phyloP scores from a whole-genome alignment of 108 stramenopile species.

The Nannochloropsis oceanica region DNA sequence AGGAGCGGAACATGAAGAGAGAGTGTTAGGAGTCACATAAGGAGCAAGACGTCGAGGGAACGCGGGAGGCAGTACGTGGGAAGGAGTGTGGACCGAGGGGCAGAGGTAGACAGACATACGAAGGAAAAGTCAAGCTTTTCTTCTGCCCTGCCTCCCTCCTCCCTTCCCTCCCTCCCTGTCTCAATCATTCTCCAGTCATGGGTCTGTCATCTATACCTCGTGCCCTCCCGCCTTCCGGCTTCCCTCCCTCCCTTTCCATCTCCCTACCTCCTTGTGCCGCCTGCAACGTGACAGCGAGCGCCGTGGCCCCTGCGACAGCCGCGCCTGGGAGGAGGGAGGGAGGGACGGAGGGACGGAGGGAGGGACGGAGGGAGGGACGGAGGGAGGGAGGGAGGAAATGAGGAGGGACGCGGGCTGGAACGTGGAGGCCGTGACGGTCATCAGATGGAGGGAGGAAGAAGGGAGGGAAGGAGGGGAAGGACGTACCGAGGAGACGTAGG shows the following conservation, averaged over 20 bases:
- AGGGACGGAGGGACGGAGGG: neutral
- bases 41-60: neutral
- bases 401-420: neutral
- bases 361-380: neutral
- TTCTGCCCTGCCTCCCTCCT: no score
- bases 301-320: neutral
- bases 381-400: neutral
- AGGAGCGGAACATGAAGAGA: neutral
- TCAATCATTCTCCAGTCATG: no score
- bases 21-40: neutral
- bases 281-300: neutral
- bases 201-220: no score
- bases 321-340: neutral
- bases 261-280: neutral
- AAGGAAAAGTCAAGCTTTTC: no score
- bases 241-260: neutral
- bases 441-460: neutral
- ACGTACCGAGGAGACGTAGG: no score
- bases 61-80: neutral
- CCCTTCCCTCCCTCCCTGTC: no score
- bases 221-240: no score
- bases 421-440: neutral
- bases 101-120: neutral
- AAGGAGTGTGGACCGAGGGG: neutral
- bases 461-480: neutral